These are phyloP conservation scores for Cutaneotrichosporon sp. DNA, from an alignment of 1,284 basidiomycete genomes.

Conservation along the genomic window DNA sequence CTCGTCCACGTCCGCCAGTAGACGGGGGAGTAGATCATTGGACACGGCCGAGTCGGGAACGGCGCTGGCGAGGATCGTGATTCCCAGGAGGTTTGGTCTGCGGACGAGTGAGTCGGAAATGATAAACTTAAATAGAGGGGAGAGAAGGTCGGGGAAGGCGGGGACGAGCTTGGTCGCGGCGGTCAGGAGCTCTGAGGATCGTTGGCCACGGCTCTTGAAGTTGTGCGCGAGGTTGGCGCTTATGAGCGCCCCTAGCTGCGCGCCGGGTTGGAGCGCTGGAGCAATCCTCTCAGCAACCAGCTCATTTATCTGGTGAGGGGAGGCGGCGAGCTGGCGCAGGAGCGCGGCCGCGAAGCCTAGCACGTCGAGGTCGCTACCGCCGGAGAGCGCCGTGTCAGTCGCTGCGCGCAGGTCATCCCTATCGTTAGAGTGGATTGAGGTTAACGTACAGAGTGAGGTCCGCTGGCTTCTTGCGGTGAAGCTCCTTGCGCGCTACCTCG, in stretches of 20 bases:
- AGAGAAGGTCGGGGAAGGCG: slow-evolving; percentile 25
- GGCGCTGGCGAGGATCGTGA: slow-evolving; percentile 30
- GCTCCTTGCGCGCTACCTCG: slow-evolving; percentile 30
- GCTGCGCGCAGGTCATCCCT: slow-evolving; percentile 5
- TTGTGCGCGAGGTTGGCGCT: slow-evolving; percentile 29
- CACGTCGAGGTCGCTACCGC: slow-evolving; percentile 30
- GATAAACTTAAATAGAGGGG: slow-evolving; percentile 31
- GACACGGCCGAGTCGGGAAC: slow-evolving; percentile 29
- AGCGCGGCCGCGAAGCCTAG: slow-evolving; percentile 30
- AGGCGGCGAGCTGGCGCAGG: slow-evolving; percentile 30
- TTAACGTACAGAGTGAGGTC: slow-evolving; percentile 18
- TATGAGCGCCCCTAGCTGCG: slow-evolving; percentile 23
- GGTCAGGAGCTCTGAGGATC: slow-evolving; percentile 33
- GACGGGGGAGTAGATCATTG: slow-evolving; percentile 19
- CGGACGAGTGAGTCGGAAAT: slow-evolving; percentile 20
- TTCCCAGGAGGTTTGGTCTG: slow-evolving; percentile 25
- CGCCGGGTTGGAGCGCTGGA: slow-evolving; percentile 30
- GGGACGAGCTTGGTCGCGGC: slow-evolving; percentile 25
- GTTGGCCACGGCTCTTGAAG: slow-evolving; percentile 29
- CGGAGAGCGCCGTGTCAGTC: slow-evolving; percentile 14
- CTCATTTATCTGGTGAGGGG: slow-evolving; percentile 15
- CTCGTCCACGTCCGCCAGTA: slow-evolving; percentile 32
- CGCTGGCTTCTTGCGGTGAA: slow-evolving; percentile 24
- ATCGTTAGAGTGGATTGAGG: background rate
- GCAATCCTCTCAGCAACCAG: slow-evolving; percentile 22